phyloP scores from a whole-genome alignment of 2,329 filamentous ascomycete species.

The Bipolaris gigantea region DNA sequence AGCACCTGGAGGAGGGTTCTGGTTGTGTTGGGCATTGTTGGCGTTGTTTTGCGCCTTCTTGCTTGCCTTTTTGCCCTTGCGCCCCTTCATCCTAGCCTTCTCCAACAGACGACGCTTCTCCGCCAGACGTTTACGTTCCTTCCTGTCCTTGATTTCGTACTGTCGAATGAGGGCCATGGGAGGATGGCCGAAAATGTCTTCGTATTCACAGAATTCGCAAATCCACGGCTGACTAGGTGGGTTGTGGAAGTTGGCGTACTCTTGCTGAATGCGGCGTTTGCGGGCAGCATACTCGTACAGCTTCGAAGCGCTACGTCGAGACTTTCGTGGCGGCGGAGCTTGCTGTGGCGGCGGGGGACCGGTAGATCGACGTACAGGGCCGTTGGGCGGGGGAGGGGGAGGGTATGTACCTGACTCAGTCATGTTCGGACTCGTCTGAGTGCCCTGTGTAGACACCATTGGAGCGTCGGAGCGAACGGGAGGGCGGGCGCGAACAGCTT shows the following conservation, averaged over 20 bases:
- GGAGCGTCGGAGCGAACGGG: conserved; percentile 40
- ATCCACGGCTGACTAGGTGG: conserved; percentile 88
- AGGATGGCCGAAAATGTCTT: conserved; percentile 87
- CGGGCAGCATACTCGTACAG: conserved; percentile 75
- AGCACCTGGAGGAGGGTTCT: conserved; percentile 34
- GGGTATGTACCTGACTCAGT: conserved; percentile 39
- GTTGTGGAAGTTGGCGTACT: conserved; percentile 74
- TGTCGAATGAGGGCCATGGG: conserved; percentile 83
- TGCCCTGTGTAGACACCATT: conserved; percentile 56
- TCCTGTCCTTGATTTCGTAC: conserved; percentile 93
- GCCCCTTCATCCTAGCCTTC: conserved; percentile 90
- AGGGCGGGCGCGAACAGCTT: conserved; percentile 31
- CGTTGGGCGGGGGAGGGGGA: conserved; percentile 26
- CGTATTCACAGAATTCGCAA: conserved; percentile 98
- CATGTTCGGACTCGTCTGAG: conserved; percentile 59
- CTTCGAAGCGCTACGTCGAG: conserved; percentile 64
- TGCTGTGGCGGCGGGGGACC: conserved; percentile 45
- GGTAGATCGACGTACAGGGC: conserved; percentile 42
- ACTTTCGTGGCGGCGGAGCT: conserved; percentile 60
- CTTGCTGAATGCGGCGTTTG: conserved; percentile 74
- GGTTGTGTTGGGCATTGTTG: conserved; percentile 35
- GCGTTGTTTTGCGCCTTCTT: conserved; percentile 57
- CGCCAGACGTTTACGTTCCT: conserved; percentile 79
- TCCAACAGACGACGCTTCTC: conserved; percentile 83
- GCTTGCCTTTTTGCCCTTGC: conserved; percentile 81